These are phyloP conservation scores for Colletotrichum trifolii DNA, from an alignment of 2,329 filamentous ascomycete genomes.

Conservation along the genomic window DNA sequence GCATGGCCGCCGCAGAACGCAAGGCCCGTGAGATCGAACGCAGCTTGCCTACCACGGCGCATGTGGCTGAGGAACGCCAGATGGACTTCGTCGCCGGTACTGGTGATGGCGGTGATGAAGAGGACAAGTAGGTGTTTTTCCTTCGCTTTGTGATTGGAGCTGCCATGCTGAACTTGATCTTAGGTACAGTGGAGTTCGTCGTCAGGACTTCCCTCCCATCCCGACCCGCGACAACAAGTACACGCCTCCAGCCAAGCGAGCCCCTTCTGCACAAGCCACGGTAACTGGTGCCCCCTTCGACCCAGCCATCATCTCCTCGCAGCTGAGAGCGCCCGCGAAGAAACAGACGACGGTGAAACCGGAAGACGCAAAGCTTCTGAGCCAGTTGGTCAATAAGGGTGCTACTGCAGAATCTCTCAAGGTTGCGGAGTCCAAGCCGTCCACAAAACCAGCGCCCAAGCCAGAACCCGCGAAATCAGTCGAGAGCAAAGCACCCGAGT, in stretches of 20 bases:
- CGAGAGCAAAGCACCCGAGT: conserved; percentile 26
- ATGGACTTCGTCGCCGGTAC: conserved; percentile 73
- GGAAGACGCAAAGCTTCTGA: conserved; percentile 41
- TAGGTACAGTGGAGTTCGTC: conserved; percentile 91
- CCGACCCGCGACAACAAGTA: conserved; percentile 75
- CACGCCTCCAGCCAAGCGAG: conserved; percentile 87
- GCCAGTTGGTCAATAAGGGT: conserved; percentile 24
- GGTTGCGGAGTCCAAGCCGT: conserved; percentile 22
- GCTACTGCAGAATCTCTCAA: conserved; percentile 18
- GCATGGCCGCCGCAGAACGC: conserved; percentile 80
- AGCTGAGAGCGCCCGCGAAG: conserved; percentile 66
- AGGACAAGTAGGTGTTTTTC: conserved; percentile 78
- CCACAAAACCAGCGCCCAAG: conserved; percentile 26
- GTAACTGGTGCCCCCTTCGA: conserved; percentile 83
- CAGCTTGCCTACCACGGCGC: conserved; percentile 77
- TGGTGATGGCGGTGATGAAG: conserved; percentile 80
- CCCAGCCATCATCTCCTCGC: conserved; percentile 91
- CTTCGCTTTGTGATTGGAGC: not conserved
- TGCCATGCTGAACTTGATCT: not conserved
- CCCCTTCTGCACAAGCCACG: conserved; percentile 78
- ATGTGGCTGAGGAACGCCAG: conserved; percentile 90
- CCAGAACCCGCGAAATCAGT: conserved; percentile 15
- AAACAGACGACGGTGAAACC: conserved; percentile 52
- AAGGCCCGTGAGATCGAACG: conserved; percentile 92
- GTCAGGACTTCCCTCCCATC: conserved; percentile 78